phyloP scores from a whole-genome alignment of 345 rosid species.

The Rhodamnia rubescens region DNA sequence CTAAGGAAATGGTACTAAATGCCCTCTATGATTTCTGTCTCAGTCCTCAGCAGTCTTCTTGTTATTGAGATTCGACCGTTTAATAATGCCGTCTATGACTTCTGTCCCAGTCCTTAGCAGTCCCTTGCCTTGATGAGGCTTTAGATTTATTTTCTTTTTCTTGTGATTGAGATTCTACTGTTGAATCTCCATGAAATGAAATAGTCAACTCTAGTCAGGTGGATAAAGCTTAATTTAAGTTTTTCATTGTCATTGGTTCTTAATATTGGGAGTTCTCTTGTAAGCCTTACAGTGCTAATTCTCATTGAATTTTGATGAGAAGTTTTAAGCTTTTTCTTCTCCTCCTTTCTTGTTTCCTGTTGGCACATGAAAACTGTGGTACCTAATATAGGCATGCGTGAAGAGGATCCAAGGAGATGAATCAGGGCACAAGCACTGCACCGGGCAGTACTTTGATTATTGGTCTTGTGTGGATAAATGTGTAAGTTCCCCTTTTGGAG shows the following conservation, averaged over 20 bases:
- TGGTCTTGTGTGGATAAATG: slow-evolving; percentile 81
- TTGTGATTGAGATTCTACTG: not conserved
- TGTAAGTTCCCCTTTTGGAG: slow-evolving; percentile 26
- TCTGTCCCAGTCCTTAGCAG: too few species aligned
- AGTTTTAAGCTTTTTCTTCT: not conserved
- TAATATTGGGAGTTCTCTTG: not conserved
- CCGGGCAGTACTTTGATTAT: slow-evolving; percentile 80
- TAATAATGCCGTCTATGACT: too few species aligned
- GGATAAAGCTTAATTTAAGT: not conserved
- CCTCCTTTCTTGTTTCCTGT: not conserved
- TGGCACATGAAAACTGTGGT: not conserved
- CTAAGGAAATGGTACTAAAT: not conserved
- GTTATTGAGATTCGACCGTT: too few species aligned
- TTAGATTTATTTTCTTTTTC: not conserved
- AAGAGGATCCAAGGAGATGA: slow-evolving; percentile 86
- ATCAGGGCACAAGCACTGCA: slow-evolving; percentile 85
- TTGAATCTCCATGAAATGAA: not conserved
- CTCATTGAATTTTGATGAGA: not conserved
- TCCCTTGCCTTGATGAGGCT: not conserved
- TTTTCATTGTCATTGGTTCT: not conserved
- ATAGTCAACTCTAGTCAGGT: not conserved
- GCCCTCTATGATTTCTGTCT: not conserved
- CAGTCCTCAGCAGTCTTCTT: not conserved
- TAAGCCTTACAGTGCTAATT: not conserved
- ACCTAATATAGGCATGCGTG: slow-evolving; percentile 48